phyloP scores from a whole-genome alignment of 2,329 filamentous ascomycete species.

The Monilinia fructicola region DNA sequence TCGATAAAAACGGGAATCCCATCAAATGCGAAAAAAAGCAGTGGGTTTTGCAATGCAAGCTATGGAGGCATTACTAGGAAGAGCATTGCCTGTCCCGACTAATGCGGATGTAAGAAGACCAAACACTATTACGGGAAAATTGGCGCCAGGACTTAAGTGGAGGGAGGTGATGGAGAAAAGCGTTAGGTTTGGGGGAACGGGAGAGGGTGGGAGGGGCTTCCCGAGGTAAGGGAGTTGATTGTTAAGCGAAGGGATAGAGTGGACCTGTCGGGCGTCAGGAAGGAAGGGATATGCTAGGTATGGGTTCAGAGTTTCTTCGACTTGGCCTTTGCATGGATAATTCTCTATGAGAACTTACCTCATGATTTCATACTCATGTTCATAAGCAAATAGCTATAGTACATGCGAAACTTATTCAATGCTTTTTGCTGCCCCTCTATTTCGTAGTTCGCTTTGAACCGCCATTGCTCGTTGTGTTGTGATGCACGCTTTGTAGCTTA shows the following conservation, averaged over 20 bases:
- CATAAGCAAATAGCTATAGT: too few relatives aligned
- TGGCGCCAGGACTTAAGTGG: slow-evolving; percentile 40
- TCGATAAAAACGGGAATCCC: slow-evolving; percentile 41
- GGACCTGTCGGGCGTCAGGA: background rate
- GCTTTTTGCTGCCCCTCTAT: too few relatives aligned
- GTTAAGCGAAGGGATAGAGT: slow-evolving; percentile 32
- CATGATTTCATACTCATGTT: background rate
- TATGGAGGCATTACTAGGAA: slow-evolving; percentile 40
- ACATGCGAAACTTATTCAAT: too few relatives aligned
- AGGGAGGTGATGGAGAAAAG: slow-evolving; percentile 40
- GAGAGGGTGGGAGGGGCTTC: slow-evolving; percentile 40
- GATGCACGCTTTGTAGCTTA: too few relatives aligned
- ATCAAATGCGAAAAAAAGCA: slow-evolving; percentile 40
- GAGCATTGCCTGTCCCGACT: slow-evolving; percentile 39
- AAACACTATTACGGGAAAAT: slow-evolving; percentile 40
- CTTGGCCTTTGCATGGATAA: background rate
- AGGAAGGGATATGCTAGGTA: background rate
- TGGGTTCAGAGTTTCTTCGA: background rate
- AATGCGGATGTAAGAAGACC: slow-evolving; percentile 40
- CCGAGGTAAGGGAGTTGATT: slow-evolving; percentile 40
- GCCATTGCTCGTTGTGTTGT: too few relatives aligned
- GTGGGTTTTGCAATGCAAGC: slow-evolving; percentile 42
- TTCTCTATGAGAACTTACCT: background rate
- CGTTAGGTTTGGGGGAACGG: slow-evolving; percentile 39
- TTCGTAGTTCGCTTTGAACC: too few relatives aligned